Conservation (phyloP, 192 early-diverging fungal species). For the Jimgerdemannia lactiflua region DNA sequence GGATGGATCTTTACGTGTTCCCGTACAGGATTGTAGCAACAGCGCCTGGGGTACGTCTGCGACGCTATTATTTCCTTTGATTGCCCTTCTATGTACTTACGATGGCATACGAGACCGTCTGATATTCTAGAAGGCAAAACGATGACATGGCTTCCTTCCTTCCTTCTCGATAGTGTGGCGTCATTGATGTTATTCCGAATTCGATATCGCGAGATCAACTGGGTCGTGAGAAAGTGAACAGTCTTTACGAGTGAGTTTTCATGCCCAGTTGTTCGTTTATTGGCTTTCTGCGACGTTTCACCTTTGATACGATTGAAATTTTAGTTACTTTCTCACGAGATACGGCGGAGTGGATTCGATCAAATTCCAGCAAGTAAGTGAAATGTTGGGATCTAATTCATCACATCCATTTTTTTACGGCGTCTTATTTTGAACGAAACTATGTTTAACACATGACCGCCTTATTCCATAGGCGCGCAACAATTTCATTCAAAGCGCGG, state of each 20-base stretch:
- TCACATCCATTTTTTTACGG: background rate
- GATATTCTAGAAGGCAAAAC: background rate
- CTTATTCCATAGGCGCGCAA: constrained; percentile 61
- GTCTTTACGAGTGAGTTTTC: constrained; percentile 66
- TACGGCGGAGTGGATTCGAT: constrained; percentile 91
- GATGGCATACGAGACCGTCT: background rate
- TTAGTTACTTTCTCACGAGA: constrained; percentile 80
- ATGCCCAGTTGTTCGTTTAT: background rate
- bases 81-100: background rate
- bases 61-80: constrained; percentile 10
- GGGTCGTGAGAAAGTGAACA: constrained; percentile 98
- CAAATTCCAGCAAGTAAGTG: constrained; percentile 63
- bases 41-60: constrained; percentile 67
- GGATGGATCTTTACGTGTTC: constrained; percentile 93
- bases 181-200: constrained; percentile 98
- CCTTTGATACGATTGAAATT: too few species aligned
- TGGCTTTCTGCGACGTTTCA: too few species aligned
- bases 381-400: background rate
- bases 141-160: background rate
- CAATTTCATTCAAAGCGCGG: constrained; percentile 94
- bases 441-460: background rate
- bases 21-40: constrained; percentile 98
- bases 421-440: constrained; percentile 4
- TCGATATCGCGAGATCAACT: constrained; percentile 97
- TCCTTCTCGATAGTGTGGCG: constrained; percentile 69